Conservation (phyloP, 345 rosid genomes). For the Lepidium sativum region DNA sequence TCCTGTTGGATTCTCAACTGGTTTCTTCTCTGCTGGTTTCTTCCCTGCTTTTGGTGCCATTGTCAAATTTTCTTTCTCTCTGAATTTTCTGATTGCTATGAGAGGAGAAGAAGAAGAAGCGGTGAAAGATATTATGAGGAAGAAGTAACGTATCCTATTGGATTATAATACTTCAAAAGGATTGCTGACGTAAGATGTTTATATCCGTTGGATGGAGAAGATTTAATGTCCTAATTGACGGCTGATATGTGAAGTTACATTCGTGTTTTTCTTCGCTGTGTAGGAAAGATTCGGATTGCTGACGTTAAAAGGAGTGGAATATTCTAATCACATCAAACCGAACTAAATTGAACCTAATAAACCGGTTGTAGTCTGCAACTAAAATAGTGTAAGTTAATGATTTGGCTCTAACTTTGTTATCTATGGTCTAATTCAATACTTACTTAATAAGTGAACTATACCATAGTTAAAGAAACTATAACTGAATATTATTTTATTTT, state of each 20-base stretch:
- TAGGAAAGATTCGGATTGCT: not conserved
- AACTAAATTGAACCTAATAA: no score
- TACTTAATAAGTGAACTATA: no score
- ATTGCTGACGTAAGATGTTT: not conserved
- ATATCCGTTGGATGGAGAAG: not conserved
- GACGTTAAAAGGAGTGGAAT: not conserved
- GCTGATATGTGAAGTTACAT: not conserved
- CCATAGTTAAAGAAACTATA: no score
- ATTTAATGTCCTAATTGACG: conserved; percentile 7
- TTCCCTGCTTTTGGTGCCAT: conserved; percentile 36
- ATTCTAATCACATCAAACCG: no score
- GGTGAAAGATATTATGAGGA: not conserved
- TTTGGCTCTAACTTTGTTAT: no score
- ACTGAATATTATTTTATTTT: no score
- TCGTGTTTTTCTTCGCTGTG: conserved; percentile 8
- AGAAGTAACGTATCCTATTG: not conserved
- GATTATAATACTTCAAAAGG: not conserved
- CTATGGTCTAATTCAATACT: no score
- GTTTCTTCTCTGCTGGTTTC: conserved; percentile 68
- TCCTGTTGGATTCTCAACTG: conserved; percentile 48
- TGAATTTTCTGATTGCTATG: not conserved
- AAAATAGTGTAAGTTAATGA: no score
- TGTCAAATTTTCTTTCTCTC: not conserved
- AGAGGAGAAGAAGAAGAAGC: not conserved
- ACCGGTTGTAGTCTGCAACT: no score